Evolutionary conservation across 176 grass and related monocot genomes (phyloP), one percentile per base, ranked within the genome.

Genomic region (Cymbopogon citratus): DNA sequence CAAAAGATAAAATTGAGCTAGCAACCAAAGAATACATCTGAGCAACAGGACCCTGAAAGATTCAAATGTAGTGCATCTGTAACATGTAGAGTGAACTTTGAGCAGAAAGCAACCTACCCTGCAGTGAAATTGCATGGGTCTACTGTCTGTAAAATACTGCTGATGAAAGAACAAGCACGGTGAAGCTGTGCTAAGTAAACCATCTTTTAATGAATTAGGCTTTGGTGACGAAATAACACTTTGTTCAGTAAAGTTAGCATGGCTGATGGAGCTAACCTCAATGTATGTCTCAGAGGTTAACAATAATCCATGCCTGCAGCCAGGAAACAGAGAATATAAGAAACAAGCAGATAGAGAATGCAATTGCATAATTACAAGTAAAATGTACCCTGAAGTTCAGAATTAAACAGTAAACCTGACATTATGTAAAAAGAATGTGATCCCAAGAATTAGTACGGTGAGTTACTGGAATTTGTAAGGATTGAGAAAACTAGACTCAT

Each of bases 201-300:
- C 16, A 40, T 83, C 80, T 64, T 85, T 62, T 69, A 70, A 70
- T 64, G 52, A 83, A 87, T 81, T 60, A 41, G 80, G 67, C 65
- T 78, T 80, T 15, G 80, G 54, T 75, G 73, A 60, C 56, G 74
- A 63, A 74, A 56, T 74, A 60, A 75, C 75, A 63, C 29, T 16
- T 88, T 80, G 76, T 82, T 75, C 52, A 83, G 54, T 84, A 76
- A 38, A 54, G 40, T 65, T 63, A 34, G 71, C 23, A 81, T 88
- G 85, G 70, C 87, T 87, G 43, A 91, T 85, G 29, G 87, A 93
- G 74, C 24, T 80, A 61, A 95, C 88, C 89, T 95, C 89, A 90
- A 98, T 93, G 46, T 92, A 95, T 86, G 96, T 91, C 41, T 79
- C 60, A 24, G 96, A 74, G 33, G 89, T 99, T 74, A 99, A 63